Evolutionary conservation across 257 asterid species (phyloP).

Genomic region (Sherardia arvensis): DNA sequence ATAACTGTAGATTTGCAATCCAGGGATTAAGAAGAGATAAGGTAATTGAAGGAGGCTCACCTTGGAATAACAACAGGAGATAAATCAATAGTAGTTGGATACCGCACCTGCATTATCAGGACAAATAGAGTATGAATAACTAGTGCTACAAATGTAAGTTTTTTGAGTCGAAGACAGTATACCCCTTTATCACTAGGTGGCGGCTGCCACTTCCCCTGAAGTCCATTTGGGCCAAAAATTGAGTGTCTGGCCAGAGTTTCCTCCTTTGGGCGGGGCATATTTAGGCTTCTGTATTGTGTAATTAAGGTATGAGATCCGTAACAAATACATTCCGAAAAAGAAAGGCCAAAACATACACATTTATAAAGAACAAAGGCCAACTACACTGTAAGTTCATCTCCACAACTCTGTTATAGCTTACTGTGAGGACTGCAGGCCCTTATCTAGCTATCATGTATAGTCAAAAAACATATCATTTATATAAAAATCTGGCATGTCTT

Average conservation of each 20-base stretch:
- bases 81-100: conserved; percentile 70
- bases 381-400: not conserved
- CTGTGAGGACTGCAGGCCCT: not conserved
- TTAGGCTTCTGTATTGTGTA: conserved; percentile 41
- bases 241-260: conserved; percentile 92
- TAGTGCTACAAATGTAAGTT: not conserved
- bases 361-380: not conserved
- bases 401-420: not conserved
- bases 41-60: conserved; percentile 27
- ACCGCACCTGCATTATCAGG: conserved; percentile 56
- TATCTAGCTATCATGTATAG: not conserved
- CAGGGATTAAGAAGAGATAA: not conserved
- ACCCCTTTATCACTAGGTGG: conserved; percentile 62
- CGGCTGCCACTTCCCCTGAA: conserved; percentile 78
- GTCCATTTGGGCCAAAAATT: conserved; percentile 89
- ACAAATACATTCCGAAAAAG: not conserved
- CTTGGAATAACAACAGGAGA: conserved; percentile 49
- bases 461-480: not conserved
- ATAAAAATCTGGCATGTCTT: not conserved
- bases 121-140: not conserved
- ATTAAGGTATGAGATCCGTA: conserved; percentile 6
- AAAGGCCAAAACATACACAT: not conserved
- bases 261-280: conserved; percentile 63
- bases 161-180: conserved; percentile 12
- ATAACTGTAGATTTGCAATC: not conserved